A percentile compares a stretch with the other conserved stretches of the same genome.
Evolutionary conservation across 2,329 filamentous ascomycete genomes (phyloP).

Genomic region (Aspergillus carbonarius): DNA sequence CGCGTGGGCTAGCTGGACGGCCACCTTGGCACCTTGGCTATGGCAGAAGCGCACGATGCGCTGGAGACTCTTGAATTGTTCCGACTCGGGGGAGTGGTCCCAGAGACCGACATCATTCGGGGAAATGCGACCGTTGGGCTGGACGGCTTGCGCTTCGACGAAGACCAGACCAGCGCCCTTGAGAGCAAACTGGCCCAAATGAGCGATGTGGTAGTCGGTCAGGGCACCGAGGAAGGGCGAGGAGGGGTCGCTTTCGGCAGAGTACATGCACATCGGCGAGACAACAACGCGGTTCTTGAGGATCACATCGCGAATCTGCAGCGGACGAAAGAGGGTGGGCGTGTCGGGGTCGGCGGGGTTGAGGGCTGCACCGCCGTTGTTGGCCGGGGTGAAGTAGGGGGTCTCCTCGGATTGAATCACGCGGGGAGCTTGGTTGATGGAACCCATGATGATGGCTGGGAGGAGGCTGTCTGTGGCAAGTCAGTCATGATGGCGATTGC

Average conservation of each 20-base stretch:
- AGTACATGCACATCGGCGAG: constrained; percentile 66
- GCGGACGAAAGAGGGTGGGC: constrained; percentile 58
- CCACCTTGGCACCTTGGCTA: constrained; percentile 71
- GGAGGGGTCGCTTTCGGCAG: constrained; percentile 50
- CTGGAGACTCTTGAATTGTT: constrained; percentile 67
- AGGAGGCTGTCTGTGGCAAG: not conserved
- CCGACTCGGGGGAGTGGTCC: constrained; percentile 58
- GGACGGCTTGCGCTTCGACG: constrained; percentile 75
- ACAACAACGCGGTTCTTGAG: constrained; percentile 65
- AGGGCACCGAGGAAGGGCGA: constrained; percentile 57
- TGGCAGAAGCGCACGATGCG: constrained; percentile 75
- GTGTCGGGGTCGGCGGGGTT: constrained; percentile 34
- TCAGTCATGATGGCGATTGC: not conserved
- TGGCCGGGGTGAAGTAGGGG: constrained; percentile 40
- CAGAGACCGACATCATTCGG: constrained; percentile 65
- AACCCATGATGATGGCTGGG: constrained; percentile 9
- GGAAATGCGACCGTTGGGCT: constrained; percentile 75
- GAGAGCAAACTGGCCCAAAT: constrained; percentile 73
- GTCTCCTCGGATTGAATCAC: constrained; percentile 5
- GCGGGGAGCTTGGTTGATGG: constrained; percentile 9
- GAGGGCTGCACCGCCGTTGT: constrained; percentile 38
- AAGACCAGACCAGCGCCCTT: constrained; percentile 71
- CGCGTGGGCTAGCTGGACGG: constrained; percentile 78
- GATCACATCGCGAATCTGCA: constrained; percentile 56
- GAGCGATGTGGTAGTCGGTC: constrained; percentile 78